These are phyloP conservation scores for Hyphopichia wangnamkhiaoensis DNA, from an alignment of 1,139 yeast species.

Conservation along the genomic window DNA sequence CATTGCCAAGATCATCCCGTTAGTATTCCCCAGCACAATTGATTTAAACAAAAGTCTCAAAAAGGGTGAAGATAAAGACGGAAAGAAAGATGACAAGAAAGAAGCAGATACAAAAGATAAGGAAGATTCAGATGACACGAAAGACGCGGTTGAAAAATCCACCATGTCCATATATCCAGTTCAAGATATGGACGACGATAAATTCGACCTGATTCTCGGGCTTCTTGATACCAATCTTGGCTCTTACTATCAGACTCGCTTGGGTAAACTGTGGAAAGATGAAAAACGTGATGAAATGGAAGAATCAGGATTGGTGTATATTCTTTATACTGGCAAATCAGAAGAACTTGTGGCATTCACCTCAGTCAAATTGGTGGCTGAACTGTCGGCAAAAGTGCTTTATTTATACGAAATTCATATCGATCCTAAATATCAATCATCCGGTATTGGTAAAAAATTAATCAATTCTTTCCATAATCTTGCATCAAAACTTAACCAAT, in stretches of 20 bases:
- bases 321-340: constrained; percentile 22
- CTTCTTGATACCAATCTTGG: constrained; percentile 35
- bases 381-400: constrained; percentile 32
- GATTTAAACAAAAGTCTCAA: not conserved
- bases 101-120: no score
- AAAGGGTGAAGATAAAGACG: not conserved
- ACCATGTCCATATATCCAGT: constrained; percentile 9
- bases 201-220: constrained; percentile 18
- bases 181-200: constrained; percentile 10
- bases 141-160: no score
- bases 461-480: constrained; percentile 31
- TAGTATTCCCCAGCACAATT: constrained; percentile 15
- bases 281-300: constrained; percentile 48
- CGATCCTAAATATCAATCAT: constrained; percentile 25
- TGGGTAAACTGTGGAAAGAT: constrained; percentile 46
- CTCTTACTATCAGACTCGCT: constrained; percentile 22
- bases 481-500: constrained; percentile 16
- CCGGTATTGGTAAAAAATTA: constrained; percentile 34
- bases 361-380: constrained; percentile 42
- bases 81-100: no score
- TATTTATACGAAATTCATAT: constrained; percentile 61
- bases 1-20: constrained; percentile 13
- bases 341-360: constrained; percentile 39
- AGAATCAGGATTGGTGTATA: constrained; percentile 44
- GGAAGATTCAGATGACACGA: no score